Conservation (phyloP, 1,139 yeast species). For the Blastobotrys serpentis region DNA sequence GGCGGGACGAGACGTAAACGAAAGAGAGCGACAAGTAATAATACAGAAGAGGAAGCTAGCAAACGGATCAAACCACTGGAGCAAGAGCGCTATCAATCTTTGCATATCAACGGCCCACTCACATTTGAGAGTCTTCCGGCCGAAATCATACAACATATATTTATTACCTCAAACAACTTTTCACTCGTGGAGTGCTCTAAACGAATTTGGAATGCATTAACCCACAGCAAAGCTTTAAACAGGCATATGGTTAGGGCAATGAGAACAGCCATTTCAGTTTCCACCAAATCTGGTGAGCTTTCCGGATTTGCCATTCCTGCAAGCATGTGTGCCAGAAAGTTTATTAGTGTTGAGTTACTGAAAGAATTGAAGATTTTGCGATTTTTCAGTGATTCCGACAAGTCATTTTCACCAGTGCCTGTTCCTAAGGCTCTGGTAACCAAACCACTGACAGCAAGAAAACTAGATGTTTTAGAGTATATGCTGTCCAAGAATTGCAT, state of each 20-base stretch:
- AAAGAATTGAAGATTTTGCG: conserved; percentile 8
- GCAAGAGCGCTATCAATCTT: conserved; percentile 14
- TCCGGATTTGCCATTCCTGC: conserved; percentile 12
- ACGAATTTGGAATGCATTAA: conserved; percentile 14
- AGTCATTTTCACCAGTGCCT: not conserved
- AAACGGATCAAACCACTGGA: not conserved
- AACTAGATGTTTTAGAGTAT: conserved; percentile 14
- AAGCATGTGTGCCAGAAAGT: conserved; percentile 14
- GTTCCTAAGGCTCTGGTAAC: conserved; percentile 12
- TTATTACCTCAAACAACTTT: conserved; percentile 20
- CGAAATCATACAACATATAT: conserved; percentile 23
- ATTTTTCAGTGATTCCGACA: conserved; percentile 9
- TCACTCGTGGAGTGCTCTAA: conserved; percentile 18
- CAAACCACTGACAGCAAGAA: conserved; percentile 9
- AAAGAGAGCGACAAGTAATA: not conserved
- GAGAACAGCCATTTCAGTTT: not conserved
- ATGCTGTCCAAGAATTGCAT: conserved; percentile 15
- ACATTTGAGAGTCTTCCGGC: conserved; percentile 22
- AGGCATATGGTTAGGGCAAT: not conserved
- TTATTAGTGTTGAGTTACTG: conserved; percentile 21
- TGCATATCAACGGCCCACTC: conserved; percentile 9
- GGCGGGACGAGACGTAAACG: conserved; percentile 5
- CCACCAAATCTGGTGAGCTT: not conserved
- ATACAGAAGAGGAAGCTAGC: not conserved
- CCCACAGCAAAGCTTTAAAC: conserved; percentile 16